phyloP scores from a whole-genome alignment of 331 rosid species.

The Stylosanthes scabra region DNA sequence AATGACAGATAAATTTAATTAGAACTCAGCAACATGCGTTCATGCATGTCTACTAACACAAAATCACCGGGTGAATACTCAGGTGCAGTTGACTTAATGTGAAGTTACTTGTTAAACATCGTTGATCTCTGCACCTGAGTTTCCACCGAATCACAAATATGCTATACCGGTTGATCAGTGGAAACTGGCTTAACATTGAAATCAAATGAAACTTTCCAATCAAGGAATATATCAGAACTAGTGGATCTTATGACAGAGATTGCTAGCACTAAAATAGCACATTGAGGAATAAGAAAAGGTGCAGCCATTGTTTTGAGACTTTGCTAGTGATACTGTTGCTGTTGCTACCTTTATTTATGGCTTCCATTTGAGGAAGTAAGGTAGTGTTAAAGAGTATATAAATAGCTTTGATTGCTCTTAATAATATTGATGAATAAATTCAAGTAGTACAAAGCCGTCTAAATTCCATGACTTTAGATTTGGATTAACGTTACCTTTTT shows the following conservation, averaged over 20 bases:
- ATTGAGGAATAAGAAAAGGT: constrained; percentile 17
- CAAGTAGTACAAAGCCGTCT: constrained; percentile 46
- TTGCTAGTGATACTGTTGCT: neutral
- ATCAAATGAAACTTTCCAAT: constrained; percentile 71
- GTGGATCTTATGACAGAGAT: constrained; percentile 42
- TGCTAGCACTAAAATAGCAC: constrained; percentile 36
- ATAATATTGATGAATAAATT: neutral
- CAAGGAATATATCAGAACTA: constrained; percentile 63
- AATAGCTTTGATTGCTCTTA: constrained; percentile 26
- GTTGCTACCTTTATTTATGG: neutral
- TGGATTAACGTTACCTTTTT: constrained; percentile 12
- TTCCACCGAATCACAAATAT: no score
- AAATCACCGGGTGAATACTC: constrained; percentile 45
- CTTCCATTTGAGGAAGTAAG: neutral
- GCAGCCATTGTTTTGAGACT: constrained; percentile 29
- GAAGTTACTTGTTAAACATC: no score
- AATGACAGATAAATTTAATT: neutral
- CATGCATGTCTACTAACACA: neutral
- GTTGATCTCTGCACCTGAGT: no score
- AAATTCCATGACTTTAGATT: constrained; percentile 27
- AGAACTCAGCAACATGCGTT: neutral
- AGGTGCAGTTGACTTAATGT: no score
- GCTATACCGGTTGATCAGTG: constrained; percentile 50
- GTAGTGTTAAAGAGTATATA: neutral
- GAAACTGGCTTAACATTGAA: constrained; percentile 53